A percentile compares a stretch with the other conserved stretches of the same genome.
These are phyloP conservation scores for Geoglossum glabrum DNA, from an alignment of 495 filamentous ascomycete genomes.

Conservation along the genomic window DNA sequence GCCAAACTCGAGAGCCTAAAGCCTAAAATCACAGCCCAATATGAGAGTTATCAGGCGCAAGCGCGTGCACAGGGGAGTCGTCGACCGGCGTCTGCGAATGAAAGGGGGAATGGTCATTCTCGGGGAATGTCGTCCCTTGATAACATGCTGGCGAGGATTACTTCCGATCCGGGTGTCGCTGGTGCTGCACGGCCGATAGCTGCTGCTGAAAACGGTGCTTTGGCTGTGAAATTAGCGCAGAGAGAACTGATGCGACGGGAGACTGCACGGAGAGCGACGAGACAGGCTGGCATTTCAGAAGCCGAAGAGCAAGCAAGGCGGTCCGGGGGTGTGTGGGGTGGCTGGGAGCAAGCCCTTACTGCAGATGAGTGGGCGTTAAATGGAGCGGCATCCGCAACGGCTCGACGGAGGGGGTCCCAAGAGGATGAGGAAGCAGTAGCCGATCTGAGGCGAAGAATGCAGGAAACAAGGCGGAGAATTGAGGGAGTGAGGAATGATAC, in stretches of 20 bases:
- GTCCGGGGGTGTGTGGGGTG: slow-evolving; percentile 41
- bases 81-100: slow-evolving; percentile 8
- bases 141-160: background rate
- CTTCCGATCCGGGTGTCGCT: slow-evolving; percentile 6
- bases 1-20: slow-evolving; percentile 41
- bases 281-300: slow-evolving; percentile 30
- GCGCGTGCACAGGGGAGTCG: slow-evolving; percentile 27
- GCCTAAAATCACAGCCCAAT: slow-evolving; percentile 44
- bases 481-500: background rate
- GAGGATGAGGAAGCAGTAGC: slow-evolving; percentile 11
- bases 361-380: background rate
- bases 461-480: slow-evolving; percentile 15
- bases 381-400: background rate
- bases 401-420: slow-evolving; percentile 8
- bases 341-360: slow-evolving; percentile 25
- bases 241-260: slow-evolving; percentile 53
- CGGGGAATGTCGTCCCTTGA: background rate
- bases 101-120: background rate
- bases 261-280: slow-evolving; percentile 31
- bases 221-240: slow-evolving; percentile 60
- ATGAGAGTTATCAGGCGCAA: slow-evolving; percentile 37
- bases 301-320: slow-evolving; percentile 37
- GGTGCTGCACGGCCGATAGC: slow-evolving; percentile 36
- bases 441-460: slow-evolving; percentile 28
- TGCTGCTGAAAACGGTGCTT: slow-evolving; percentile 46